phyloP scores from a whole-genome alignment of 164 flowering plant species.

The Vitis vinifera region DNA sequence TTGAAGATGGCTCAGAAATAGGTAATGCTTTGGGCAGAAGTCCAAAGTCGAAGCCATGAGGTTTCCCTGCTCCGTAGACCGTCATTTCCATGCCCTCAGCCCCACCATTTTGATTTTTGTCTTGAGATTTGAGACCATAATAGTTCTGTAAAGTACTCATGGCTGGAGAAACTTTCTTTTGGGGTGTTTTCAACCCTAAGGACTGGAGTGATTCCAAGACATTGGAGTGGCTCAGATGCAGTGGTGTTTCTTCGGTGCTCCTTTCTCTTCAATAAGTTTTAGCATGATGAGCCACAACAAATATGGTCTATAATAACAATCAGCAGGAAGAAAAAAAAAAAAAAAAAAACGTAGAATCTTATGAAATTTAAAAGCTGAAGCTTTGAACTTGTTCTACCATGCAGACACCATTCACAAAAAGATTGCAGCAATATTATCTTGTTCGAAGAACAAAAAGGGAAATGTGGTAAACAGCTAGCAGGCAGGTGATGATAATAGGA shows the following conservation, averaged over 20 bases:
- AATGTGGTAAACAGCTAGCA: too few relatives aligned
- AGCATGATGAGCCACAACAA: background rate
- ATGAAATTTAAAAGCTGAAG: too few relatives aligned
- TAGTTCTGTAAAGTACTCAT: constrained; percentile 37
- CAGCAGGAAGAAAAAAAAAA: background rate
- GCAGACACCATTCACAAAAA: too few relatives aligned
- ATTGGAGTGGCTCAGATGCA: constrained; percentile 15
- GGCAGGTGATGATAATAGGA: too few relatives aligned
- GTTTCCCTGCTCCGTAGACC: constrained; percentile 17
- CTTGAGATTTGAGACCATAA: constrained; percentile 34
- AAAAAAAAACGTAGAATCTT: background rate
- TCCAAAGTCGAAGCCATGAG: constrained; percentile 4
- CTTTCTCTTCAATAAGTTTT: constrained; percentile 22
- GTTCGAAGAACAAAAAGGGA: too few relatives aligned
- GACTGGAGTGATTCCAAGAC: constrained; percentile 20
- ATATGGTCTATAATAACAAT: background rate
- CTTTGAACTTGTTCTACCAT: too few relatives aligned
- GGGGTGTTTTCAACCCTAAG: constrained; percentile 18
- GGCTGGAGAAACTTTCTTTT: constrained; percentile 31
- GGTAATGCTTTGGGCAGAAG: constrained; percentile 18
- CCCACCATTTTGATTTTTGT: constrained; percentile 2
- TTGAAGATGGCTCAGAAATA: background rate
- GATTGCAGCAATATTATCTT: too few relatives aligned
- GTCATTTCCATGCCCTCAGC: constrained; percentile 38
- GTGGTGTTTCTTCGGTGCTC: constrained; percentile 3